Percentiles rank a stretch among this genome's conserved stretches.
Conservation (phyloP, 345 rosid species). For the Euphorbia pulcherrima region DNA sequence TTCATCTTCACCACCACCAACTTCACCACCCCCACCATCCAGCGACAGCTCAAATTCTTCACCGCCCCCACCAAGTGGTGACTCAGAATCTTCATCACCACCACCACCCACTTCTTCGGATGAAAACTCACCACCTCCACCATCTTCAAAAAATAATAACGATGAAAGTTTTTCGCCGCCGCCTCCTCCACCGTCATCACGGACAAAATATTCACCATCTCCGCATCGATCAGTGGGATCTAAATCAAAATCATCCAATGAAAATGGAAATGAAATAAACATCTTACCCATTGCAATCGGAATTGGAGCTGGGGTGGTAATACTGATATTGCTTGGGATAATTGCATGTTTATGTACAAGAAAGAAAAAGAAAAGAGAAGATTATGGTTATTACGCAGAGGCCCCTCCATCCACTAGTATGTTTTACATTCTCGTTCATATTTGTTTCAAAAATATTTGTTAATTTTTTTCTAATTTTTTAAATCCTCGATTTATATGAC, state of each 20-base stretch:
- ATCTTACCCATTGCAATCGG: slow-evolving; percentile 28
- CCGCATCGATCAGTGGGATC: slow-evolving; percentile 25
- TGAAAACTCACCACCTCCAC: background rate
- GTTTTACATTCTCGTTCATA: background rate
- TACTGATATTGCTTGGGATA: slow-evolving; percentile 37
- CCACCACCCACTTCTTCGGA: slow-evolving; percentile 4
- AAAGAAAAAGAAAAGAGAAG: slow-evolving; percentile 45
- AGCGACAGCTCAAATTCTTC: slow-evolving; percentile 21
- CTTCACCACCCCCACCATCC: slow-evolving; percentile 22
- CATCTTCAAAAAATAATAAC: background rate
- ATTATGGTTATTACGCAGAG: slow-evolving; percentile 34
- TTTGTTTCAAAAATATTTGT: too few species aligned
- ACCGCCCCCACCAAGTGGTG: slow-evolving; percentile 3
- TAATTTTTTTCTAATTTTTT: too few species aligned
- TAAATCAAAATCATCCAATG: slow-evolving; percentile 13
- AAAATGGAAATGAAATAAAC: background rate
- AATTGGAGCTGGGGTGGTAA: slow-evolving; percentile 36
- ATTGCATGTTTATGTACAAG: slow-evolving; percentile 36
- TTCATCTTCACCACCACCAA: slow-evolving; percentile 32
- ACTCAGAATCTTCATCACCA: background rate
- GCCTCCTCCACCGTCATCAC: slow-evolving; percentile 34
- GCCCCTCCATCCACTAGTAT: slow-evolving; percentile 14
- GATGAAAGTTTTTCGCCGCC: background rate
- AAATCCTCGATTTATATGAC: too few species aligned
- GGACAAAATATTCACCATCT: slow-evolving; percentile 26